Conservation (phyloP, 139 green algal species). For the Tetradesmus obliquus region DNA sequence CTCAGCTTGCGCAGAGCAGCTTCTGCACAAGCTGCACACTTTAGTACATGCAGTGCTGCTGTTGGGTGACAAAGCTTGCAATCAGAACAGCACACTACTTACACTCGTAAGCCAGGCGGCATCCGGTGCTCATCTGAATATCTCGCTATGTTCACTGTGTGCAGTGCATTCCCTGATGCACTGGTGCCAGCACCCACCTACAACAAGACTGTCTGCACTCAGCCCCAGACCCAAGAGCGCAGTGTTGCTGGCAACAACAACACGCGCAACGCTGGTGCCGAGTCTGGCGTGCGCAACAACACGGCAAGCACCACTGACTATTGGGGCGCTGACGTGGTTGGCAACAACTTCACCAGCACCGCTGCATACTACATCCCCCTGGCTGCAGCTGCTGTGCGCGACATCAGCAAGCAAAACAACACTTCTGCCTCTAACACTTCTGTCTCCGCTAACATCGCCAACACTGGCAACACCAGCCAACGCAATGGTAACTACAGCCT, state of each 20-base stretch:
- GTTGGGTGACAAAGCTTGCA: too few relatives aligned
- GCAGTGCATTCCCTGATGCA: constrained; percentile 3
- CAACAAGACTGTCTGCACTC: not conserved
- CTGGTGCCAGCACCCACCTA: not conserved
- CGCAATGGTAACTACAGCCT: constrained; percentile 19
- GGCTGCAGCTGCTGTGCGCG: not conserved
- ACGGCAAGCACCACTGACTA: not conserved
- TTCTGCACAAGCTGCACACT: not conserved
- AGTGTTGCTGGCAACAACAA: not conserved
- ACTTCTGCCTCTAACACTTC: not conserved
- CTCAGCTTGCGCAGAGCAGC: too few relatives aligned
- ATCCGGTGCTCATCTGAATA: not conserved
- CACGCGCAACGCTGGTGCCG: not conserved
- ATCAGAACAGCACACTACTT: too few relatives aligned
- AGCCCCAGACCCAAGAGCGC: not conserved
- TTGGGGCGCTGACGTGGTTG: not conserved
- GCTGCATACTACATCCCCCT: not conserved
- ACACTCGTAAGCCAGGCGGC: too few relatives aligned
- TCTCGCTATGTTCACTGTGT: not conserved
- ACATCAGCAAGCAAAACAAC: constrained; percentile 2
- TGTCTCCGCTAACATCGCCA: not conserved
- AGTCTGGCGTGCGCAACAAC: not conserved
- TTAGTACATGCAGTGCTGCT: not conserved
- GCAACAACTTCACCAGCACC: not conserved
- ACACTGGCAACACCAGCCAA: too few relatives aligned